Evolutionary conservation across 2,329 filamentous ascomycete species (phyloP), one percentile per base, ranked within the genome.

Genomic region (Chaetomium sp.): DNA sequence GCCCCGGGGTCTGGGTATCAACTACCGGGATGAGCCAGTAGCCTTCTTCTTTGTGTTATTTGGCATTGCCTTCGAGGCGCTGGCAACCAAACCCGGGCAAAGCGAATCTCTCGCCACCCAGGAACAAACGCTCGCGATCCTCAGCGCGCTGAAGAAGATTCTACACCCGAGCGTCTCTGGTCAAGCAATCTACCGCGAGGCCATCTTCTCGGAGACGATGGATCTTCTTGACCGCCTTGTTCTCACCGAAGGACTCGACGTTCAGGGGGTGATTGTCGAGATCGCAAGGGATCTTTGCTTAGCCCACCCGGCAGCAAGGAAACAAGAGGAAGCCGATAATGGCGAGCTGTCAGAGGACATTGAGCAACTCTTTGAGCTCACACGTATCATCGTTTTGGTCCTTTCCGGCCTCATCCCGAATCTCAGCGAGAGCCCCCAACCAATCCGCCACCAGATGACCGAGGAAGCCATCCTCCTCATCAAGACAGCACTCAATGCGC

Each of bases 1-100:
- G 51, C 79, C 81, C 19, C 91, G 90, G 74, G 85, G 83, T 3
- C 83, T 88, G 57, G 91, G 94, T 69, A 98, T 99, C 79, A 98
- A 98, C 76, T 99, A 99, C 75, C 91, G 95, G 56, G 94, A 98
- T 73, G 95, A 99, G 75, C 95, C 95, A 0, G 92, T 98, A 1
- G 95, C 95, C 0, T 99, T 99, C 82, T 99, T 99, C 81, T 99
- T 99, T 73, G 94, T 99, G 16, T 84, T 99, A 0, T 99, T 98
- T 72, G 95, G 95, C 12, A 89, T 99, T 64, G 93, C 94, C 0
- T 98, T 99, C 71, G 96, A 99, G 78, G 94, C 96, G 21, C 85
- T 99, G 25, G 94, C 94, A 8, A 92, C 92, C 7, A 88, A 93
- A 55, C 89, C 90, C 5, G 85, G 86, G 25, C 82, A 85, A 57